Evolutionary conservation across 2,329 filamentous ascomycete species (phyloP).

Genomic region (Talaromyces sp.): DNA sequence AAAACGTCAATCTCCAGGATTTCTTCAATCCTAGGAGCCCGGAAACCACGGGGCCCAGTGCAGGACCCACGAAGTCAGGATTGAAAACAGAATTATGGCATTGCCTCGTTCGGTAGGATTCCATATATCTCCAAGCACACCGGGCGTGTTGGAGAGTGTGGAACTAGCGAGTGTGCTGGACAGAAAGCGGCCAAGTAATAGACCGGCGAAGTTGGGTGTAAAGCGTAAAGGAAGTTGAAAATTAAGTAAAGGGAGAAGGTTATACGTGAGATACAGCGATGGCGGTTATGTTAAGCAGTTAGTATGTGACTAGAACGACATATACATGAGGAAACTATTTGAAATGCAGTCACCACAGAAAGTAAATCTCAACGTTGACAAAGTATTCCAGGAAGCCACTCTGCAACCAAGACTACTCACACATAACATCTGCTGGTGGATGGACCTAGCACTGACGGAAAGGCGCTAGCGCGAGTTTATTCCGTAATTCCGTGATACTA

Average conservation of each 20-base stretch:
- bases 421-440: constrained; percentile 37
- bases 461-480: neutral
- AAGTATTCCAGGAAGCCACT: no score
- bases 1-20: neutral
- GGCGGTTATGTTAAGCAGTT: neutral
- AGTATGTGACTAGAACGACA: neutral
- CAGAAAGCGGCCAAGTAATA: neutral
- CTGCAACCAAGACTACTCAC: no score
- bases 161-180: neutral
- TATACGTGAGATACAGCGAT: neutral
- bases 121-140: neutral
- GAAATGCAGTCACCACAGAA: no score
- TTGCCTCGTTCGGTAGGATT: neutral
- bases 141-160: neutral
- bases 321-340: neutral
- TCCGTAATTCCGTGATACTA: neutral
- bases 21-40: neutral
- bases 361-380: no score
- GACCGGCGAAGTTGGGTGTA: neutral
- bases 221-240: neutral
- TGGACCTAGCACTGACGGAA: neutral
- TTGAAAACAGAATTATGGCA: neutral
- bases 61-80: neutral
- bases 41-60: neutral
- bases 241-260: neutral